Evolutionary conservation across 2,329 filamentous ascomycete genomes (phyloP), one percentile per base, ranked within the genome.

Genomic region (Cyphellophora attinorum): DNA sequence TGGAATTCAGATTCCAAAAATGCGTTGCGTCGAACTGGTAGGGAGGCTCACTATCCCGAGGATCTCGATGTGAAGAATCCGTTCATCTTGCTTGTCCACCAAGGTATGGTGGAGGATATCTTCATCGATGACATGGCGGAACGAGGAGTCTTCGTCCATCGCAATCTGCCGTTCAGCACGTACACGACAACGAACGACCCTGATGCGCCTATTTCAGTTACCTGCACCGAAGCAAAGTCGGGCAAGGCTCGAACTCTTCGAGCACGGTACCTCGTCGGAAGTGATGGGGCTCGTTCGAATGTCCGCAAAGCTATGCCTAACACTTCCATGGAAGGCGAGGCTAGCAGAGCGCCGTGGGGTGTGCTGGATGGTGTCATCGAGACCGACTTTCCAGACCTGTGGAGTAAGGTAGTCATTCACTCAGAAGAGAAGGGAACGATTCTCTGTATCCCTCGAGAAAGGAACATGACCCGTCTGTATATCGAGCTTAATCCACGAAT

Each of bases 371-470:
- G 79, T 46, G 51, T 56, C 2, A 57, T 84, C 6, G 73, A 79
- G 28, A 84, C 79, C 5, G 69, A 83, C 51, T 84, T 85, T 46
- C 80, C 80, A 2, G 79, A 84, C 48, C 71, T 84, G 31, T 84
- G 79, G 78, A 80, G 74, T 54, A 84, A 84, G 58, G 77, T 78
- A 0, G 69, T 81, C 1, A 67, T 83, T 5, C 78, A 79, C 44
- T 79, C 75, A 2, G 73, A 82, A 41, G 66, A 73, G 39, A 66
- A 74, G 29, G 80, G 80, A 3, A 81, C 79, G 0, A 75, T 84
- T 29, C 65, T 85, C n/a, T 79, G 81, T 53, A 79, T 84, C 34
- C 81, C 81, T 4, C 72, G 80, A 25, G 80, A 85, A 54, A 67
- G 77, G 27, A 80, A 81, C 49, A 75, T 84, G 70, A 84, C 79